These are phyloP conservation scores for Trichoderma semiorbis DNA, from an alignment of 2,329 filamentous ascomycete species.

Conservation along the genomic window DNA sequence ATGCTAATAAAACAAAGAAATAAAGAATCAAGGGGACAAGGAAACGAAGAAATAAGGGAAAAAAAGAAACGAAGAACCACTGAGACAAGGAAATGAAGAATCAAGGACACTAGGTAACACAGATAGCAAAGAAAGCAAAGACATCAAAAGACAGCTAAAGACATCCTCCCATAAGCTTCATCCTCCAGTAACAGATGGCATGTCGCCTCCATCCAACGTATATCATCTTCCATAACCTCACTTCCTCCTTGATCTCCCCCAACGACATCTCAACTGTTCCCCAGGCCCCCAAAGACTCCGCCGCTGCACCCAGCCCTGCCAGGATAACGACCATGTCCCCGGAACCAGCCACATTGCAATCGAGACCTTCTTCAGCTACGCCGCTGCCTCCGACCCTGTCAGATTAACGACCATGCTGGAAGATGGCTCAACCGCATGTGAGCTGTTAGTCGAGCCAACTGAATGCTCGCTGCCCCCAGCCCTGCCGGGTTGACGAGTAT, in stretches of 20 bases:
- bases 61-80: too few species aligned
- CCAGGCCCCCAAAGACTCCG: background rate
- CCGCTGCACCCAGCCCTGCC: background rate
- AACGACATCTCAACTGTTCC: background rate
- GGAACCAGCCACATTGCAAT: background rate
- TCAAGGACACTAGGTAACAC: too few species aligned
- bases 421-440: background rate
- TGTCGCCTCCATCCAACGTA: too few species aligned
- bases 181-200: too few species aligned
- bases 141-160: too few species aligned
- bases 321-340: background rate
- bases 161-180: too few species aligned
- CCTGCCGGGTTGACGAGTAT: background rate
- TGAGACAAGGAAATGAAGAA: too few species aligned
- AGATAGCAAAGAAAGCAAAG: too few species aligned
- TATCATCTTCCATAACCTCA: too few species aligned
- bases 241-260: background rate
- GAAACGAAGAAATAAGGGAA: too few species aligned
- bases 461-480: background rate
- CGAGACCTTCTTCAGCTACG: background rate
- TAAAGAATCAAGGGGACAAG: too few species aligned
- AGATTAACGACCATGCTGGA: background rate
- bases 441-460: background rate
- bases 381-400: background rate
- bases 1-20: too few species aligned